Percentiles rank a stretch among this genome's conserved stretches.
Conservation (phyloP, 2,329 filamentous ascomycete species). For the Gnomoniopsis smithogilvyi region DNA sequence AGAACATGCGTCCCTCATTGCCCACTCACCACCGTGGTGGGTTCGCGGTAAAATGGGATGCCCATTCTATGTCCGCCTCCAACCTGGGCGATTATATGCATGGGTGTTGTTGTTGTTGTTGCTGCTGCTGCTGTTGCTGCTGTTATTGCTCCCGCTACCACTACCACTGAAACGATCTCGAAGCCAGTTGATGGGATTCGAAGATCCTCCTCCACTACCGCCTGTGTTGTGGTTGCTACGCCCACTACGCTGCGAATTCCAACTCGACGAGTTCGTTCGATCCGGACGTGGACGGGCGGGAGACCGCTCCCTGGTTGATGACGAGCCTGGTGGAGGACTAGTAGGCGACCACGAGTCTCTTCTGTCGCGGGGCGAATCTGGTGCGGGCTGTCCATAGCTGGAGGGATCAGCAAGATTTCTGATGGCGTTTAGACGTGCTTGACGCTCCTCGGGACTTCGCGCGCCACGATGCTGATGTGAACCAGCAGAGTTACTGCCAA, state of each 20-base stretch:
- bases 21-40: neutral
- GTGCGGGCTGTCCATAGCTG: neutral
- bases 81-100: neutral
- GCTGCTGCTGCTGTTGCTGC: neutral
- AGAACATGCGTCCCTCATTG: neutral
- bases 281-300: constrained; percentile 1
- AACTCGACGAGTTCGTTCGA: constrained; percentile 8
- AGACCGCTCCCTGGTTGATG: constrained; percentile 14
- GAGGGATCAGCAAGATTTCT: constrained; percentile 19
- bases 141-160: neutral
- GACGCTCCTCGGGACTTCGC: constrained; percentile 18
- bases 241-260: neutral
- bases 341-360: constrained; percentile 17
- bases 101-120: neutral
- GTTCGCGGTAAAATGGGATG: neutral
- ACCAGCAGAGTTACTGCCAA: neutral
- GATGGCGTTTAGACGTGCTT: constrained; percentile 23
- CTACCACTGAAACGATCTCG: constrained; percentile 21
- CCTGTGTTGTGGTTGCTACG: constrained; percentile 1
- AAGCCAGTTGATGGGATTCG: constrained; percentile 22
- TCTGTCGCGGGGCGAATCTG: constrained; percentile 4
- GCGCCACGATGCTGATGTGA: constrained; percentile 5
- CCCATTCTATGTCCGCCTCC: constrained; percentile 15
- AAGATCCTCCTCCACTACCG: constrained; percentile 10
- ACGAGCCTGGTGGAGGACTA: constrained; percentile 10